phyloP scores from a whole-genome alignment of 2,329 filamentous ascomycete species.

The Cordyceps cateniannulata region DNA sequence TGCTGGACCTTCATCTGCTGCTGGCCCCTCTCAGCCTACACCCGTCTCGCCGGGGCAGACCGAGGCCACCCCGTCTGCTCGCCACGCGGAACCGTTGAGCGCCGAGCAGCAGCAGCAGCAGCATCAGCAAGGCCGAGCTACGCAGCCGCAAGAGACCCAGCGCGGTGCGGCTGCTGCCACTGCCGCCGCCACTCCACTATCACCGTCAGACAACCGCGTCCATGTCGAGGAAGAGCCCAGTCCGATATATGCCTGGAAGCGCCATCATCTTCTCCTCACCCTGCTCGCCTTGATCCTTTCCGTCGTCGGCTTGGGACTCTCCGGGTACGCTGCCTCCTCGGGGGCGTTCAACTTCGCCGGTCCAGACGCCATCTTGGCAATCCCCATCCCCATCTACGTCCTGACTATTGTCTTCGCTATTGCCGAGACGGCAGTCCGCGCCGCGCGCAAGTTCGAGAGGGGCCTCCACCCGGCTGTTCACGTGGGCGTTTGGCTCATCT shows the following conservation, averaged over 20 bases:
- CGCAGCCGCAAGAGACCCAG: background rate
- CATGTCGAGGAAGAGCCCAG: background rate
- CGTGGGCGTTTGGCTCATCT: conserved; percentile 2
- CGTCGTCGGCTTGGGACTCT: background rate
- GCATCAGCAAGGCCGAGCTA: background rate
- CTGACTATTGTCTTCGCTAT: background rate
- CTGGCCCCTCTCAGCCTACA: background rate
- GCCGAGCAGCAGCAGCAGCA: background rate
- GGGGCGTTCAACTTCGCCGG: background rate
- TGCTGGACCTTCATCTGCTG: background rate
- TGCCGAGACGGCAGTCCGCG: background rate
- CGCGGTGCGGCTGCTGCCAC: background rate
- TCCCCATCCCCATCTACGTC: background rate
- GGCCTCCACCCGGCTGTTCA: conserved; percentile 6
- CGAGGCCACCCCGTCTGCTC: background rate
- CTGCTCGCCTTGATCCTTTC: background rate
- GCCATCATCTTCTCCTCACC: background rate
- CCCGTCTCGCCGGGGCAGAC: conserved; percentile 1
- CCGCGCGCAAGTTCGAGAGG: background rate
- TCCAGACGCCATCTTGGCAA: background rate
- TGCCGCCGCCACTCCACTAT: too few species aligned
- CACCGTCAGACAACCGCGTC: background rate
- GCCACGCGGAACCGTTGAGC: background rate
- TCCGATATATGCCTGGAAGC: background rate
- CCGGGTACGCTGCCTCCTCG: background rate